Conservation (phyloP, 352 stramenopile species). For the Pythium aristosporum region DNA sequence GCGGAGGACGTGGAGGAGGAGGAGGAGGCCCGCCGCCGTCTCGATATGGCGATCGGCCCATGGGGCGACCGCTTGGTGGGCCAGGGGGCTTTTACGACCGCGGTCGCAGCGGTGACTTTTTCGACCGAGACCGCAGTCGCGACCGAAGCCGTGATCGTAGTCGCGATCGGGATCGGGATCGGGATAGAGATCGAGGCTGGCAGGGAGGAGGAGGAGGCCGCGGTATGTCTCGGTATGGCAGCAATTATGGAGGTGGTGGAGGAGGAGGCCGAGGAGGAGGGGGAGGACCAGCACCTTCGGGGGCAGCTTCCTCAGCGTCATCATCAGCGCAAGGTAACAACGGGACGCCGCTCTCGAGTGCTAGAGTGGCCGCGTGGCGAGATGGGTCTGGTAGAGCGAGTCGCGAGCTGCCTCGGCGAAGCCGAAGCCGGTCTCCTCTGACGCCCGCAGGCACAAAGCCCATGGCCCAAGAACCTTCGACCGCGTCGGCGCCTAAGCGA, state of each 20-base stretch:
- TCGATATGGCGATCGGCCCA: conserved; percentile 28
- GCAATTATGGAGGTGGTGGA: conserved; percentile 19
- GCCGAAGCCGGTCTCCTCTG: conserved; percentile 23
- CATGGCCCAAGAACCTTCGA: neutral
- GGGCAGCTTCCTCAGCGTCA: neutral
- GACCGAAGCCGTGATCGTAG: conserved; percentile 25
- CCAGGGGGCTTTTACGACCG: conserved; percentile 34
- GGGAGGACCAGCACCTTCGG: too few species aligned
- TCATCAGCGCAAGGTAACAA: neutral
- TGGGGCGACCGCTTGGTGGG: conserved; percentile 21
- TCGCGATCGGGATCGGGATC: conserved; percentile 21
- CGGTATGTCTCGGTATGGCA: conserved; percentile 24
- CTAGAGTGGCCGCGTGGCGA: conserved; percentile 14
- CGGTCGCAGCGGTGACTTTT: conserved; percentile 15
- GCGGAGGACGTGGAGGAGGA: conserved; percentile 19
- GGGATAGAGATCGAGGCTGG: conserved; percentile 12
- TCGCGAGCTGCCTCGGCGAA: conserved; percentile 15
- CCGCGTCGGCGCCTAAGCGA: neutral
- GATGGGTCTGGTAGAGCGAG: conserved; percentile 14
- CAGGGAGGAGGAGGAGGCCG: conserved; percentile 3
- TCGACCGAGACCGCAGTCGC: conserved; percentile 21
- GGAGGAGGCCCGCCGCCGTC: conserved; percentile 13
- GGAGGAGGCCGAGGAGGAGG: conserved; percentile 5
- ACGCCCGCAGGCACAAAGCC: neutral
- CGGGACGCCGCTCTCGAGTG: neutral